These are phyloP conservation scores for Coemansia sp. DNA, from an alignment of 192 early-diverging fungal species.

Conservation along the genomic window DNA sequence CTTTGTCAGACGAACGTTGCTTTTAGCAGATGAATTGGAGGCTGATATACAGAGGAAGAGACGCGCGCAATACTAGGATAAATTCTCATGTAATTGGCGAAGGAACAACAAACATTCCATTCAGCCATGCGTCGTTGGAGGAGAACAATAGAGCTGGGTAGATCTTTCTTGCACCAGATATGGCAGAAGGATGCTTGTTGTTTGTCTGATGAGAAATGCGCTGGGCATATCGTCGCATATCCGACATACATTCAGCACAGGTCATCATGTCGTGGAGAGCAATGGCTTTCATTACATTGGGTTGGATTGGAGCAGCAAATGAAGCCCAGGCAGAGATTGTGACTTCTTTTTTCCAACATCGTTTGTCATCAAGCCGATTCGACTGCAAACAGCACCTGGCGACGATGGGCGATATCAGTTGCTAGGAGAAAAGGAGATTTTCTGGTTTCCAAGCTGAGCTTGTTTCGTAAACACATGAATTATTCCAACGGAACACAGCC, in stretches of 20 bases:
- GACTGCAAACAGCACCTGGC: neutral
- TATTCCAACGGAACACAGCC: neutral
- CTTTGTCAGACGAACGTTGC: neutral
- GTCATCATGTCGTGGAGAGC: too few species aligned
- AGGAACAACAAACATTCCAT: neutral
- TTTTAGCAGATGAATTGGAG: neutral
- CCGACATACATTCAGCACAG: too few species aligned
- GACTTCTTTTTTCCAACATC: too few species aligned
- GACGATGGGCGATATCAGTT: too few species aligned
- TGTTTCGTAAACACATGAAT: neutral
- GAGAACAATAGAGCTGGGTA: neutral
- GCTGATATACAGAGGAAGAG: neutral
- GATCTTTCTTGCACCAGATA: neutral
- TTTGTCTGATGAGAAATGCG: too few species aligned
- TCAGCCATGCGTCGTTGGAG: constrained; percentile 2
- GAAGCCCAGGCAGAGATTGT: too few species aligned
- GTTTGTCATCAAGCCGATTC: too few species aligned
- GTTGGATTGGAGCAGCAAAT: too few species aligned
- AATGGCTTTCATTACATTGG: too few species aligned
- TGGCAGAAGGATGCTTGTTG: too few species aligned
- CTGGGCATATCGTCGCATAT: too few species aligned
- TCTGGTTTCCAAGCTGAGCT: neutral
- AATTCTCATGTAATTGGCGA: neutral
- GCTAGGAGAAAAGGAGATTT: constrained; percentile 1
- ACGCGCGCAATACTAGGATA: too few species aligned